A percentile compares a stretch with the other conserved stretches of the same genome.
Conservation (phyloP, 257 asterid genomes). For the Rauvolfia tetraphylla region DNA sequence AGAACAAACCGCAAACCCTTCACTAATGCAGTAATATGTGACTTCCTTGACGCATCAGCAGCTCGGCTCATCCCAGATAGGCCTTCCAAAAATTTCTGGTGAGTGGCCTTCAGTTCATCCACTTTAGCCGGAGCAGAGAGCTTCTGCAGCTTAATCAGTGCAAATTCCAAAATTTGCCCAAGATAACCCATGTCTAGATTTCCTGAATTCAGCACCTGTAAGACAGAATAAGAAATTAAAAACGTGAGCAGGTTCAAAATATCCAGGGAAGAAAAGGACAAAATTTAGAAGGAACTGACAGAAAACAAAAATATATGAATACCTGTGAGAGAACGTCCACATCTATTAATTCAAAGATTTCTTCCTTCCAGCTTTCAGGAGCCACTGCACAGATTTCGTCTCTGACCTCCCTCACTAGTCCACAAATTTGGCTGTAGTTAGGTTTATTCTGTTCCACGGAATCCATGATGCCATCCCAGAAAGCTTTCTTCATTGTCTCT, state of each 20-base stretch:
- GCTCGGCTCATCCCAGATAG: constrained; percentile 45
- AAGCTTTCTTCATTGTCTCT: constrained; percentile 80
- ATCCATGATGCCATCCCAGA: constrained; percentile 88
- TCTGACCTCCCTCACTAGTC: constrained; percentile 75
- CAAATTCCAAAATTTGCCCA: constrained; percentile 69
- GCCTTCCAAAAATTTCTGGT: constrained; percentile 54
- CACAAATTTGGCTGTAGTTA: constrained; percentile 59
- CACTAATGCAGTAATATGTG: constrained; percentile 49
- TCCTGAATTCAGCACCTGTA: constrained; percentile 64
- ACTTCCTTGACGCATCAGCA: constrained; percentile 34
- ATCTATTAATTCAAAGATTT: constrained; percentile 68
- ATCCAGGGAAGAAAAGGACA: background rate
- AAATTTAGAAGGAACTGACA: background rate
- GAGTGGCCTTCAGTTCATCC: constrained; percentile 54
- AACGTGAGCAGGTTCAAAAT: background rate
- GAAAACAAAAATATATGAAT: background rate
- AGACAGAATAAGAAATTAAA: constrained; percentile 7
- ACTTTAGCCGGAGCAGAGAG: constrained; percentile 83
- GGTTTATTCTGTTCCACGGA: constrained; percentile 64
- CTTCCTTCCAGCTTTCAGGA: constrained; percentile 82
- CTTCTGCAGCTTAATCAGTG: constrained; percentile 57
- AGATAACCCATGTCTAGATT: constrained; percentile 58
- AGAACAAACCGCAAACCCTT: constrained; percentile 83
- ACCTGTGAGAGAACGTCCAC: constrained; percentile 81
- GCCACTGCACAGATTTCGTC: constrained; percentile 75